Evolutionary conservation across 306 rosid species (phyloP).

Genomic region (Senna siamea): DNA sequence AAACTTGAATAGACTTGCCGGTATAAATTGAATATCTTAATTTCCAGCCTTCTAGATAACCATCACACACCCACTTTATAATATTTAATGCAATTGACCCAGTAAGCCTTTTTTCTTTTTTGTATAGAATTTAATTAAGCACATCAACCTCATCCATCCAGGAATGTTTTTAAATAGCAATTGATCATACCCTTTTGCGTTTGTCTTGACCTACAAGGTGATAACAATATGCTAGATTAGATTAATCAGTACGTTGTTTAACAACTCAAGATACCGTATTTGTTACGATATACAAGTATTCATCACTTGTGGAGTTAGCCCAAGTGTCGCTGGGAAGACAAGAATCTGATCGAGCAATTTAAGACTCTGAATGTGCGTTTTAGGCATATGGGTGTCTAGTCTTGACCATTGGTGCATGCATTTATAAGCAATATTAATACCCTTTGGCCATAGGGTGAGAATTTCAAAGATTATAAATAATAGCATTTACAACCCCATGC

Average conservation of each 20-base stretch:
- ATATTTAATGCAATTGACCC: slow-evolving; percentile 41
- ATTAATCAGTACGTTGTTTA: no score
- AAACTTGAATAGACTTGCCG: slow-evolving; percentile 37
- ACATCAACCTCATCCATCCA: background rate
- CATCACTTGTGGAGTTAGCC: slow-evolving; percentile 25
- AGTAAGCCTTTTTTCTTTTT: slow-evolving; percentile 12
- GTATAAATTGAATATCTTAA: background rate
- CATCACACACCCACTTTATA: slow-evolving; percentile 7
- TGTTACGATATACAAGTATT: no score
- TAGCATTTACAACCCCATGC: background rate
- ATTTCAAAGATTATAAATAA: background rate
- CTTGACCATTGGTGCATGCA: background rate
- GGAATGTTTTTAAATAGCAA: slow-evolving; percentile 18
- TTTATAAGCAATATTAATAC: background rate
- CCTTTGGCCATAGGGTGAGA: background rate
- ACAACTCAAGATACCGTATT: slow-evolving; percentile 1
- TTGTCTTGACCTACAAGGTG: slow-evolving; percentile 32
- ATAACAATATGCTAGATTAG: background rate
- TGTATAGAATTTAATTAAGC: background rate
- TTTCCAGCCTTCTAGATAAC: slow-evolving; percentile 34
- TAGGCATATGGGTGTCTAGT: background rate
- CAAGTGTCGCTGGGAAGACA: background rate
- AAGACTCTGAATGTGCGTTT: slow-evolving; percentile 12
- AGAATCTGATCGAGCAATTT: slow-evolving; percentile 24
- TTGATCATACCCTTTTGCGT: no score